Evolutionary conservation across 1,284 basidiomycete species (phyloP).

Genomic region (Cryptococcus sp.): DNA sequence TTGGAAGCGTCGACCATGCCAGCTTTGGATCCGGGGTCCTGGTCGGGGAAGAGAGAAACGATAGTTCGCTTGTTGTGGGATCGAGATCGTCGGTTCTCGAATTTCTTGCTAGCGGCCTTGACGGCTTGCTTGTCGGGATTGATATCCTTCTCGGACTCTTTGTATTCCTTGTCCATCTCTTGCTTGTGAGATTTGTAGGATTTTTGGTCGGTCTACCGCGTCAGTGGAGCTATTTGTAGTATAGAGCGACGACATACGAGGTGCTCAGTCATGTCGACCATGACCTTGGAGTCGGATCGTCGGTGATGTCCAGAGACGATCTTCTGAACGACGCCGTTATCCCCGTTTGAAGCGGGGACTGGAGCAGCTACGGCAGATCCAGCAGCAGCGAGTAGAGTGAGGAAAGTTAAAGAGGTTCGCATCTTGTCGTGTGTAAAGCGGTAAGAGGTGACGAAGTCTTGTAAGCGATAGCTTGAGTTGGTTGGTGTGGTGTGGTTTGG

Average conservation of each 20-base stretch:
- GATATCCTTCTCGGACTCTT: slow-evolving; percentile 11
- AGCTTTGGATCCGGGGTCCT: background rate
- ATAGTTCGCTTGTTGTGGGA: background rate
- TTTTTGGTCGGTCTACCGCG: no score
- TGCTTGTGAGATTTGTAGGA: no score
- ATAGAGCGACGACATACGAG: no score
- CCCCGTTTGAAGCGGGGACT: background rate
- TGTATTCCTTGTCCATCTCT: background rate
- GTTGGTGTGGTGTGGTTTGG: no score
- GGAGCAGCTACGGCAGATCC: background rate
- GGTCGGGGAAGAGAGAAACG: background rate
- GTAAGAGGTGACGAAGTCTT: no score
- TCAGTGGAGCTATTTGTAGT: no score
- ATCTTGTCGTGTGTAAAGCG: no score
- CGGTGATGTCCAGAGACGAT: background rate
- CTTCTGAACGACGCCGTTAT: background rate
- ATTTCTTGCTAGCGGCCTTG: no score
- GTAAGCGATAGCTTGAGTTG: no score
- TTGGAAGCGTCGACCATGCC: slow-evolving; percentile 4
- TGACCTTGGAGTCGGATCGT: no score
- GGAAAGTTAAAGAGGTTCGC: background rate
- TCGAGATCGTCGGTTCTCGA: background rate
- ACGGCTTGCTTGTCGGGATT: background rate
- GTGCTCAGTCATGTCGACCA: no score
- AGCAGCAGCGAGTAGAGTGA: background rate